These are phyloP conservation scores for Emergomyces pasteurianus DNA, from an alignment of 2,329 filamentous ascomycete species.

Conservation along the genomic window DNA sequence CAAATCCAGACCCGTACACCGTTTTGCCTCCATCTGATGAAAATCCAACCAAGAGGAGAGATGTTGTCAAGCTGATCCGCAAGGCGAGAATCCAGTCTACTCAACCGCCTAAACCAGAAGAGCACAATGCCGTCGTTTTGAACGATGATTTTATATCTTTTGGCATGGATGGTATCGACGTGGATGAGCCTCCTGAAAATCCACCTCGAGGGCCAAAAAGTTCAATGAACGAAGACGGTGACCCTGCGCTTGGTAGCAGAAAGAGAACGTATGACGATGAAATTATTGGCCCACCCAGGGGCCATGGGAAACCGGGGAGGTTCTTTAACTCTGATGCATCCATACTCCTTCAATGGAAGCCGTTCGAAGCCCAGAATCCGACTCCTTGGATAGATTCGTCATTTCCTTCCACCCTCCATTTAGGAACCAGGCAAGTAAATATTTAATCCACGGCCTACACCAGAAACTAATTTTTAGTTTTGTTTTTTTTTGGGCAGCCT, in stretches of 20 bases:
- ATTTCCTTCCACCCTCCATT: constrained; percentile 18
- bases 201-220: constrained; percentile 25
- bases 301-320: constrained; percentile 38
- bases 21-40: constrained; percentile 71
- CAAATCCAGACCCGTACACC: constrained; percentile 90
- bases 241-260: constrained; percentile 47
- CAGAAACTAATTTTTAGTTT: background rate
- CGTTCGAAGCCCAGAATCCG: constrained; percentile 28
- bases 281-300: constrained; percentile 40
- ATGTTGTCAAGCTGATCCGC: constrained; percentile 82
- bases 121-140: constrained; percentile 43
- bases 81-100: constrained; percentile 62
- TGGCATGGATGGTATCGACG: constrained; percentile 47
- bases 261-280: constrained; percentile 65
- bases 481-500: constrained; percentile 42
- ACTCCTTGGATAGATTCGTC: constrained; percentile 50
- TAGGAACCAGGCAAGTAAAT: constrained; percentile 21
- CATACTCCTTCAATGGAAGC: constrained; percentile 43
- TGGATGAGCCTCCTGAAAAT: constrained; percentile 22
- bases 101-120: constrained; percentile 38
- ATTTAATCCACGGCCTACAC: background rate
- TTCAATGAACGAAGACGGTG: constrained; percentile 18
- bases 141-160: constrained; percentile 85
- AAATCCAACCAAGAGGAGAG: constrained; percentile 59
- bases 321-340: constrained; percentile 41